A percentile compares a stretch with the other conserved stretches of the same genome.
These are phyloP conservation scores for Pinus taeda DNA, from an alignment of 75 land plant genomes.

Conservation along the genomic window DNA sequence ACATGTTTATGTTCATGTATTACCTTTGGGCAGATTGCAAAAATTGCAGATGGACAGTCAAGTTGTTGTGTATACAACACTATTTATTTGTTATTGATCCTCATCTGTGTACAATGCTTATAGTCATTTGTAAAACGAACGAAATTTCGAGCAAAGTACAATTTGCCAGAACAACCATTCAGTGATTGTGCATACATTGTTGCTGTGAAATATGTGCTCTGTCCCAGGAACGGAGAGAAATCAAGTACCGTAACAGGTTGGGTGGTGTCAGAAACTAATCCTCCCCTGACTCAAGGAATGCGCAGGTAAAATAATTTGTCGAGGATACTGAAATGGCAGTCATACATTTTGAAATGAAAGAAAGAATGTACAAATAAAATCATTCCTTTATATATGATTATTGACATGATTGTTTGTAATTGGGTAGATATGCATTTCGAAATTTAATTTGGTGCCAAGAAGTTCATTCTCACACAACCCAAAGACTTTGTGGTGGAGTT, in stretches of 20 bases:
- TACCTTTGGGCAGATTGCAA: constrained; percentile 44
- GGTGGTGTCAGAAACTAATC: too few species aligned
- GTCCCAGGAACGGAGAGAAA: constrained; percentile 10
- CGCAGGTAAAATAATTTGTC: too few species aligned
- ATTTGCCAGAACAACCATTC: constrained; percentile 8
- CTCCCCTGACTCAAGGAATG: too few species aligned
- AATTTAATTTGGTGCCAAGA: too few species aligned
- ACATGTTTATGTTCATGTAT: constrained; percentile 60
- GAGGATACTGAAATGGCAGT: too few species aligned
- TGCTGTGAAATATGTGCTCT: constrained; percentile 12
- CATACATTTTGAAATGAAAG: too few species aligned
- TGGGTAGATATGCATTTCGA: too few species aligned
- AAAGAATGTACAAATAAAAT: too few species aligned
- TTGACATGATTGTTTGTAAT: too few species aligned
- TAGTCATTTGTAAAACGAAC: constrained; percentile 11
- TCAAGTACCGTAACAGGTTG: not conserved
- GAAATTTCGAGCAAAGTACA: constrained; percentile 10
- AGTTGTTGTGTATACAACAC: constrained; percentile 5
- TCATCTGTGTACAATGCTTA: not conserved
- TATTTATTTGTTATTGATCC: constrained; percentile 1
- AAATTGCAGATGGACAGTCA: constrained; percentile 37
- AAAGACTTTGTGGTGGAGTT: too few species aligned
- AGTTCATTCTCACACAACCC: too few species aligned
- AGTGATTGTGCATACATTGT: constrained; percentile 8
- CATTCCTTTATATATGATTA: too few species aligned